Conservation (phyloP, 1,284 basidiomycete species). For the Ganoderma meredithae region DNA sequence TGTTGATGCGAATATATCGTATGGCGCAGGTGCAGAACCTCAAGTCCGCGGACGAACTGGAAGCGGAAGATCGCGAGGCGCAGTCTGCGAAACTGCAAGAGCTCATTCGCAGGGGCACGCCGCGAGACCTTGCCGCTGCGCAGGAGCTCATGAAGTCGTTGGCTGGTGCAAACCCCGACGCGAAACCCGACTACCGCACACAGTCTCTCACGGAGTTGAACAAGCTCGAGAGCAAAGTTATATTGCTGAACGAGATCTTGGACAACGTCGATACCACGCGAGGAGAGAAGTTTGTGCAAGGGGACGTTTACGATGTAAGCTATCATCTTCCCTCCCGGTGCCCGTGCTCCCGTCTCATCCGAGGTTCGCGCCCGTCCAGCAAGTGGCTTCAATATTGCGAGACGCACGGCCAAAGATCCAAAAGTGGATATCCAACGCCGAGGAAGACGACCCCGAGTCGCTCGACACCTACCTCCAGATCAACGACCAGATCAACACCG, state of each 20-base stretch:
- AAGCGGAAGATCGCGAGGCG: conserved; percentile 94
- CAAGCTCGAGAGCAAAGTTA: conserved; percentile 94
- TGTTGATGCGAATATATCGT: background rate
- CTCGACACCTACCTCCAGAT: conserved; percentile 94
- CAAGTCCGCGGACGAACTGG: conserved; percentile 95
- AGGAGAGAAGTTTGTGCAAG: conserved; percentile 81
- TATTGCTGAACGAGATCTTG: conserved; percentile 95
- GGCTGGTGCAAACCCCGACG: conserved; percentile 94
- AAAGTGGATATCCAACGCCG: conserved; percentile 97
- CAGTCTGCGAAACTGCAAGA: conserved; percentile 99
- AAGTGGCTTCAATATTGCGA: conserved; percentile 88
- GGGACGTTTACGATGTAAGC: conserved; percentile 93
- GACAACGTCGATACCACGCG: conserved; percentile 84
- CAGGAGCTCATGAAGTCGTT: conserved; percentile 98
- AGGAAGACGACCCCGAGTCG: conserved; percentile 83
- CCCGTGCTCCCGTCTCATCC: conserved; percentile 1
- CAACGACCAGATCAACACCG: conserved; percentile 97
- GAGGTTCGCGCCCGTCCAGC: conserved; percentile 52
- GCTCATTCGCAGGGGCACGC: conserved; percentile 94
- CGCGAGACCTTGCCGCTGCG: conserved; percentile 93
- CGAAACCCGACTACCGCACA: conserved; percentile 90
- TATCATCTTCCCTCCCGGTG: background rate
- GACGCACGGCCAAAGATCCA: conserved; percentile 94
- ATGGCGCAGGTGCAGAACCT: conserved; percentile 64
- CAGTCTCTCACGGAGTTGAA: conserved; percentile 92